Base-by-base conservation (phyloP, 495 filamentous ascomycete genomes). In the Apodospora peruviana region DNA sequence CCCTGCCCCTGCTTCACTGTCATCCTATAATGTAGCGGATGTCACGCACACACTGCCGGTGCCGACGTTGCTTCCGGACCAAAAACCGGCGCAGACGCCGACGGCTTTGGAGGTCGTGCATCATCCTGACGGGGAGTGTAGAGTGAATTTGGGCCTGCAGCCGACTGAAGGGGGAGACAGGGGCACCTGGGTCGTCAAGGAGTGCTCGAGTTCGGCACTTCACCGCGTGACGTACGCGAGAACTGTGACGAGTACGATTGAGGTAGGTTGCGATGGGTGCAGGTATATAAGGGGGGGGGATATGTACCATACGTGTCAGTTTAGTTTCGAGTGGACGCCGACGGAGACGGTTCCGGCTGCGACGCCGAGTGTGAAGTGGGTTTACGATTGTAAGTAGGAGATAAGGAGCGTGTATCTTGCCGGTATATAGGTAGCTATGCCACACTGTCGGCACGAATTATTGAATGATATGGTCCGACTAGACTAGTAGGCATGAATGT, bases 261-360 rank as follows among this genome's bases (percentile, higher is more conserved):
- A 27, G 22, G 22, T 45, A 17, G 34, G 24, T n/a, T 51, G 48
- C 18, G 48, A 37, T 17, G 35, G 48, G 32, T 51, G 48, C 16
- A 17, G 34, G 37, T 40, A 29, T 18, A 14, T 53, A 2, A 2
- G 34, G 17, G 45, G 45, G 14, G 45, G 45, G 35, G 45, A n/a
- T n/a, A n/a, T n/a, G n/a, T n/a, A n/a, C n/a, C n/a, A n/a, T n/a
- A n/a, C n/a, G n/a, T n/a, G n/a, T n/a, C n/a, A n/a, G n/a, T n/a
- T n/a, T n/a, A n/a, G n/a, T n/a, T n/a, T n/a, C n/a, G n/a, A n/a
- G n/a, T n/a, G n/a, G n/a, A n/a, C n/a, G n/a, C n/a, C n/a, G n/a
- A n/a, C n/a, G n/a, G n/a, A n/a, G n/a, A n/a, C n/a, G n/a, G n/a
- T n/a, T n/a, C n/a, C n/a, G n/a, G n/a, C n/a, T n/a, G n/a, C n/a